These are phyloP conservation scores for Mycena kentingensis DNA, from an alignment of 768 basidiomycete species.

Conservation along the genomic window DNA sequence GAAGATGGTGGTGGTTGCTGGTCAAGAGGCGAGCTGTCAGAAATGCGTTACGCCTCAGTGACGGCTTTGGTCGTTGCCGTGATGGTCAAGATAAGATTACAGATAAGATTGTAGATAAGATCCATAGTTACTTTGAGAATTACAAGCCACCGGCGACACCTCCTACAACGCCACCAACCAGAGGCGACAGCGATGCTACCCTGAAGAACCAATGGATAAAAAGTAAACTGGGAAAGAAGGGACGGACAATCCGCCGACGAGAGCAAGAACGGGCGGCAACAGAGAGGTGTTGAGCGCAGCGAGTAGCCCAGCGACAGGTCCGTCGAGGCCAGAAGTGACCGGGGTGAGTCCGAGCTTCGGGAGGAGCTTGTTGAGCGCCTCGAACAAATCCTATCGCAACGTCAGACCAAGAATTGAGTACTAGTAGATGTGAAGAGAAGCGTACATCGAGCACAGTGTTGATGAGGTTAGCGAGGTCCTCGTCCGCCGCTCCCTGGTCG, in stretches of 20 bases:
- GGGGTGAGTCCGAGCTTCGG: conserved; percentile 9
- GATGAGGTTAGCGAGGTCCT: conserved; percentile 6
- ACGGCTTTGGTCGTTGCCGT: too few relatives aligned
- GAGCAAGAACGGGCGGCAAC: conserved; percentile 1
- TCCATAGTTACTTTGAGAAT: background rate
- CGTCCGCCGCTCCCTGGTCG: conserved; percentile 3
- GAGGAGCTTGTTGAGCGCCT: conserved; percentile 14
- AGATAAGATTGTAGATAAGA: too few relatives aligned
- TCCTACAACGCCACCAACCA: background rate
- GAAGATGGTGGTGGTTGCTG: conserved; percentile 10
- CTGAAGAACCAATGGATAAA: background rate
- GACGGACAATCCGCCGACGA: conserved; percentile 6
- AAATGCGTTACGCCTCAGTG: background rate
- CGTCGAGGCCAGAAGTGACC: conserved; percentile 2
- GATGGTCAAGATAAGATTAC: too few relatives aligned
- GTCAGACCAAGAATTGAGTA: background rate
- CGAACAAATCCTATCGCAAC: background rate
- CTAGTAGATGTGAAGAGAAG: background rate
- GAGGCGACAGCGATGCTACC: background rate
- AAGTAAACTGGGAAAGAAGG: background rate
- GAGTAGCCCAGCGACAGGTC: conserved; percentile 2
- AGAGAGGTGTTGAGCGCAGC: background rate
- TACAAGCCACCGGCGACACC: background rate
- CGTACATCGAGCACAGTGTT: background rate
- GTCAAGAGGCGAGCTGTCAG: conserved; percentile 1